Evolutionary conservation across 2,329 filamentous ascomycete species (phyloP).

Genomic region (Phyllosticta ampelicida): DNA sequence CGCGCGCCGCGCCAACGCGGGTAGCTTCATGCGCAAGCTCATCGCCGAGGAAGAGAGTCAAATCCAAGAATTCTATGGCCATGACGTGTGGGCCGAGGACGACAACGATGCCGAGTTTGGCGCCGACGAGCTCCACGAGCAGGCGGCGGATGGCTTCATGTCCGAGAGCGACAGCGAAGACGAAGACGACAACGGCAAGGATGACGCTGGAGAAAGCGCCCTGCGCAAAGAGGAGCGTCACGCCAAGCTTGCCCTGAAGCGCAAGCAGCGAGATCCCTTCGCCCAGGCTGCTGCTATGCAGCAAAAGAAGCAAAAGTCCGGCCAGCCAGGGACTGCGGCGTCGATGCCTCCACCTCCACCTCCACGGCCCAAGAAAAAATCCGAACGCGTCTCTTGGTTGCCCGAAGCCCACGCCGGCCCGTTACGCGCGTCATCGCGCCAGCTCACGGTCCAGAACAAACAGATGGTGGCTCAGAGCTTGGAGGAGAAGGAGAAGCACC

Average conservation of each 20-base stretch:
- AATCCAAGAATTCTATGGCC: constrained; percentile 12
- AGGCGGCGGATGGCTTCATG: constrained; percentile 58
- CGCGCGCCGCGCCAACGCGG: constrained; percentile 28
- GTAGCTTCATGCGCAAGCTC: constrained; percentile 31
- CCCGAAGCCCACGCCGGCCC: constrained; percentile 52
- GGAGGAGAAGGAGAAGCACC: constrained; percentile 58
- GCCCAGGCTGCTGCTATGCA: constrained; percentile 32
- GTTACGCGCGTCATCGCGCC: constrained; percentile 50
- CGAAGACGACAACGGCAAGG: constrained; percentile 51
- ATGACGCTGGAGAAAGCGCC: constrained; percentile 79
- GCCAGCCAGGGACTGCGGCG: constrained; percentile 35
- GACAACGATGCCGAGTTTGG: constrained; percentile 45
- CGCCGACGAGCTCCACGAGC: constrained; percentile 30
- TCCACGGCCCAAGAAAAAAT: constrained; percentile 51
- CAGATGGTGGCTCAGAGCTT: constrained; percentile 55
- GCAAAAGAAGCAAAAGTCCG: constrained; percentile 20
- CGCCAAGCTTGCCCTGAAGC: constrained; percentile 56
- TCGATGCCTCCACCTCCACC: constrained; percentile 20
- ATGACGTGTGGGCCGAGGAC: constrained; percentile 55
- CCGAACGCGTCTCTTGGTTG: constrained; percentile 60
- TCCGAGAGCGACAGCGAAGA: constrained; percentile 78
- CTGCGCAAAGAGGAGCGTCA: constrained; percentile 65
- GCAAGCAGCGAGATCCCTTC: constrained; percentile 50
- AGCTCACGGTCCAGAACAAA: constrained; percentile 52
- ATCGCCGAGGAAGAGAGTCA: constrained; percentile 30